phyloP scores from a whole-genome alignment of 1,284 basidiomycete genomes.

The Sporisorium sorghi region DNA sequence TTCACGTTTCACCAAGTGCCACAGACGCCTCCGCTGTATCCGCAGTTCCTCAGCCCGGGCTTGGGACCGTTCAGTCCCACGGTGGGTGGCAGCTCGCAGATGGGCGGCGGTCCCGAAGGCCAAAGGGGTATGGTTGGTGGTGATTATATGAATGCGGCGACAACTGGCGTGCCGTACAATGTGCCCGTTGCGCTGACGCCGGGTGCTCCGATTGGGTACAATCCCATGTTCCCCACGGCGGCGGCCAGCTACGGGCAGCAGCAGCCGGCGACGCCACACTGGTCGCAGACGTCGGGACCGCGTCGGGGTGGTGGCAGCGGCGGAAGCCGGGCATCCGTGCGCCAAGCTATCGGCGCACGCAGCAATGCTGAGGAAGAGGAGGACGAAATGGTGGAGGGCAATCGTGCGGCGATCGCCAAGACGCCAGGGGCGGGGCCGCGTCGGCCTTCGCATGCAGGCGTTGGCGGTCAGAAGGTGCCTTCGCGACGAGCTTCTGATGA shows the following conservation, averaged over 20 bases:
- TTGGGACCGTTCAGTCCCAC: slow-evolving; percentile 62
- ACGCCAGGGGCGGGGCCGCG: slow-evolving; percentile 45
- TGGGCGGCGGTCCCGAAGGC: slow-evolving; percentile 38
- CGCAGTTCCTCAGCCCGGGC: slow-evolving; percentile 69
- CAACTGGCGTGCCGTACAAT: slow-evolving; percentile 50
- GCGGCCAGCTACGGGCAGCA: slow-evolving; percentile 10
- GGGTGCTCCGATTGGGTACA: slow-evolving; percentile 27
- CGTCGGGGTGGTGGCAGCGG: slow-evolving; percentile 10
- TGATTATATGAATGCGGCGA: slow-evolving; percentile 45
- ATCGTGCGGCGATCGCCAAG: slow-evolving; percentile 27
- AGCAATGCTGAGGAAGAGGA: slow-evolving; percentile 10
- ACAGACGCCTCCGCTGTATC: slow-evolving; percentile 70
- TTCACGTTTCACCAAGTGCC: slow-evolving; percentile 70
- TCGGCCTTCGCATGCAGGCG: slow-evolving; percentile 29
- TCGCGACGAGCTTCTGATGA: slow-evolving; percentile 34
- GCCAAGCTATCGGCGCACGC: slow-evolving; percentile 14
- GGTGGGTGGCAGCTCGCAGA: slow-evolving; percentile 52
- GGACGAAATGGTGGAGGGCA: slow-evolving; percentile 25
- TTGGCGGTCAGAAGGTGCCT: background rate
- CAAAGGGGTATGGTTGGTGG: background rate
- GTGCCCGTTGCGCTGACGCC: slow-evolving; percentile 8
- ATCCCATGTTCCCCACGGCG: slow-evolving; percentile 48
- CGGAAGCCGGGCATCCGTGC: background rate
- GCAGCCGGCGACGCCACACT: slow-evolving; percentile 59
- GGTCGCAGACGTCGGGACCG: slow-evolving; percentile 53